phyloP scores from a whole-genome alignment of 2,329 filamentous ascomycete genomes.

The Aspergillus sp. region DNA sequence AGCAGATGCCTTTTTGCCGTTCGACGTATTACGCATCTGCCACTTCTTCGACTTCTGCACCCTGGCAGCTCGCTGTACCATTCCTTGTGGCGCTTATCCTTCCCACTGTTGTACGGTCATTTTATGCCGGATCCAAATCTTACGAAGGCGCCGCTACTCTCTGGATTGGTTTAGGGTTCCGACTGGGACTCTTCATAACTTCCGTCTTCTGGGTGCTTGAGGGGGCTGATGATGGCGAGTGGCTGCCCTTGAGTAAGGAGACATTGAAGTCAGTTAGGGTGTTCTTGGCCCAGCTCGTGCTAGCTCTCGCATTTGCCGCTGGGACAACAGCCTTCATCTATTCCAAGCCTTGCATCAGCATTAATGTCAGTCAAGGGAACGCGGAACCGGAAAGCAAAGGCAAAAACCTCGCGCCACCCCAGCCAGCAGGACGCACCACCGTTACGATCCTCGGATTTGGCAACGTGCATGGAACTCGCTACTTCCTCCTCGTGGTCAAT shows the following conservation, averaged over 20 bases:
- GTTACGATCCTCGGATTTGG: constrained; percentile 87
- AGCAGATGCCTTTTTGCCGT: constrained; percentile 95
- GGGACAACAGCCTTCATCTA: constrained; percentile 84
- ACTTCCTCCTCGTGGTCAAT: constrained; percentile 79
- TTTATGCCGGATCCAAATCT: constrained; percentile 77
- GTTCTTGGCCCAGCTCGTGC: constrained; percentile 74
- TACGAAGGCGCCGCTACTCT: constrained; percentile 82
- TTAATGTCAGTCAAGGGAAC: constrained; percentile 57
- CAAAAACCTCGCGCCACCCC: constrained; percentile 34
- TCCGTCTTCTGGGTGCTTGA: constrained; percentile 88
- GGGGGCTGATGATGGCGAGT: constrained; percentile 78
- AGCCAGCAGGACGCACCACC: constrained; percentile 42
- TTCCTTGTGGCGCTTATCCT: constrained; percentile 71
- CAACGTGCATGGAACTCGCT: constrained; percentile 89
- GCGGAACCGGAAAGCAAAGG: constrained; percentile 46
- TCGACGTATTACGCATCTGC: constrained; percentile 95
- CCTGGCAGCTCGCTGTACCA: constrained; percentile 83
- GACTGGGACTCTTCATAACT: constrained; percentile 71
- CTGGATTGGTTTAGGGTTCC: constrained; percentile 82
- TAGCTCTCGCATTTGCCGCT: constrained; percentile 78
- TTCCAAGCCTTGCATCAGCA: constrained; percentile 79
- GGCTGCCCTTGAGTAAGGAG: constrained; percentile 66
- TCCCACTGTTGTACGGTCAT: constrained; percentile 78
- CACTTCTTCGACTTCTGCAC: constrained; percentile 86
- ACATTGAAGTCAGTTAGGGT: constrained; percentile 73